Percentiles rank a stretch among this genome's conserved stretches.
These are phyloP conservation scores for Camellia oleifera DNA, from an alignment of 179 eudicot genomes.

Conservation along the genomic window DNA sequence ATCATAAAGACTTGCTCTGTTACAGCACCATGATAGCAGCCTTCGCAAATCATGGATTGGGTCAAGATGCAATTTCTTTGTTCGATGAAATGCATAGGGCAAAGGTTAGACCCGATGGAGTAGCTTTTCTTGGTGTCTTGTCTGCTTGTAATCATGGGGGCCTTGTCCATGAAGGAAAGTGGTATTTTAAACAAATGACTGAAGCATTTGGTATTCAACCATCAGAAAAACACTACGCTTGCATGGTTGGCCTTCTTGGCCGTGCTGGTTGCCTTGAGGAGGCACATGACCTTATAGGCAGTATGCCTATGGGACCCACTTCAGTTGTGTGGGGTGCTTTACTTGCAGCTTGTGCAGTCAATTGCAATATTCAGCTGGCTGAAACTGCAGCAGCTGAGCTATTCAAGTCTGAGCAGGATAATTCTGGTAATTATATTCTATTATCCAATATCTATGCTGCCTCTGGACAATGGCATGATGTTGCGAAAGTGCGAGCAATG, in stretches of 20 bases:
- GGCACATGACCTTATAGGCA: constrained; percentile 20
- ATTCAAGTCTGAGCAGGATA: constrained; percentile 37
- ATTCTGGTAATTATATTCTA: constrained; percentile 39
- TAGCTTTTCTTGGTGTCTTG: constrained; percentile 33
- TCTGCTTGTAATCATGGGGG: constrained; percentile 39
- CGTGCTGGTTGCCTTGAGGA: constrained; percentile 35
- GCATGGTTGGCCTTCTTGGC: constrained; percentile 38
- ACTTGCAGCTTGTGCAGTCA: constrained; percentile 33
- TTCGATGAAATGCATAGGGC: constrained; percentile 25
- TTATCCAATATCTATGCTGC: constrained; percentile 33
- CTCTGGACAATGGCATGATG: constrained; percentile 31
- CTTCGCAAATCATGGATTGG: constrained; percentile 37
- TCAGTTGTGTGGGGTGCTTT: constrained; percentile 38
- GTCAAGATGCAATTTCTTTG: constrained; percentile 25
- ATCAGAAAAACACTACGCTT: constrained; percentile 34
- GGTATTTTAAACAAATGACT: constrained; percentile 26
- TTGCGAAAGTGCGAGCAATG: constrained; percentile 32
- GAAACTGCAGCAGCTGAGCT: constrained; percentile 36
- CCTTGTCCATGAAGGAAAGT: constrained; percentile 33
- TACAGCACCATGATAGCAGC: constrained; percentile 37
- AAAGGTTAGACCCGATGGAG: constrained; percentile 28
- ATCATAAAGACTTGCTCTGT: constrained; percentile 31
- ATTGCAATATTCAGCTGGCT: constrained; percentile 25
- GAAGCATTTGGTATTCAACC: constrained; percentile 26
- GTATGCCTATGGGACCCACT: constrained; percentile 22